These are phyloP conservation scores for Fusarium duplospermum DNA, from an alignment of 2,329 filamentous ascomycete species.

Conservation along the genomic window DNA sequence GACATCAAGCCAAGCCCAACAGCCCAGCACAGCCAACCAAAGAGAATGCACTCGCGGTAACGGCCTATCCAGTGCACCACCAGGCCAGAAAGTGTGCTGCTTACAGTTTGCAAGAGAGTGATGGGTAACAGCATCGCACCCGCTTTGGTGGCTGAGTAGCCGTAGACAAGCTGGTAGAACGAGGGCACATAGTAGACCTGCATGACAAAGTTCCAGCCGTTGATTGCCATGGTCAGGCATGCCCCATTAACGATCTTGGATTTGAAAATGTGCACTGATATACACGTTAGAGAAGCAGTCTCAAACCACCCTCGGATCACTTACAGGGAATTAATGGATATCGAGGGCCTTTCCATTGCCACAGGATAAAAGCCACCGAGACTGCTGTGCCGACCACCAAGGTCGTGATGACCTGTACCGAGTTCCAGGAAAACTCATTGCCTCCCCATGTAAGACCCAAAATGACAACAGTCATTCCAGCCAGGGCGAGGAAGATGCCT, in stretches of 20 bases:
- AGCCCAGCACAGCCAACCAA: constrained; percentile 65
- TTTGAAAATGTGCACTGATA: constrained; percentile 63
- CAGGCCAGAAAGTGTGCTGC: constrained; percentile 63
- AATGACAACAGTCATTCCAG: constrained; percentile 59
- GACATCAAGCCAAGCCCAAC: constrained; percentile 64
- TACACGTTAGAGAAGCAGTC: background rate
- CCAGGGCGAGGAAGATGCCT: constrained; percentile 59
- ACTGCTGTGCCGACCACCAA: constrained; percentile 61
- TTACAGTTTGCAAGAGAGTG: constrained; percentile 57
- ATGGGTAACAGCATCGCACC: constrained; percentile 57
- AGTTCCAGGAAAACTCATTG: constrained; percentile 67
- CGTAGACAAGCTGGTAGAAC: constrained; percentile 60
- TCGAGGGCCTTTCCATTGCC: constrained; percentile 62
- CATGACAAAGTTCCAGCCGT: constrained; percentile 70
- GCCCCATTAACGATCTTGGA: constrained; percentile 65
- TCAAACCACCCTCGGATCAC: constrained; percentile 16
- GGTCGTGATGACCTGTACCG: constrained; percentile 64
- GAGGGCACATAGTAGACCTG: constrained; percentile 62
- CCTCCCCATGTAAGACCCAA: constrained; percentile 70
- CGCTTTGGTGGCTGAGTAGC: constrained; percentile 55
- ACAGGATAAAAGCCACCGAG: constrained; percentile 62
- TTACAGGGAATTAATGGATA: constrained; percentile 60
- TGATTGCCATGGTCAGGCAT: constrained; percentile 67
- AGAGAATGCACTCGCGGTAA: constrained; percentile 65
- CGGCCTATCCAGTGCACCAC: constrained; percentile 64